Evolutionary conservation across 768 basidiomycete species (phyloP).

Genomic region (Hericium rajendrae): DNA sequence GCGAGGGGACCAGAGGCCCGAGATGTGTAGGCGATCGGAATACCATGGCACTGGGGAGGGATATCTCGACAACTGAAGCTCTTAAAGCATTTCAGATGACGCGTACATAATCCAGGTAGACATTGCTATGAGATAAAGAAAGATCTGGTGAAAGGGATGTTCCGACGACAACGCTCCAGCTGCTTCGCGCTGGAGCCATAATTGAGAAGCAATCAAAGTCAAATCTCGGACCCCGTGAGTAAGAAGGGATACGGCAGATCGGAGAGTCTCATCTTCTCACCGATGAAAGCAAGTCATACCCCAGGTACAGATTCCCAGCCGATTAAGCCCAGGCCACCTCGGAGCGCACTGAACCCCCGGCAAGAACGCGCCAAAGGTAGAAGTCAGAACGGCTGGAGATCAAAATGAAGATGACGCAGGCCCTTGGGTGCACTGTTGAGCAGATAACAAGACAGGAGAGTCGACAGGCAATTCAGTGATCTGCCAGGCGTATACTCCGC

Average conservation of each 20-base stretch:
- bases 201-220: constrained; percentile 1
- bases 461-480: not conserved
- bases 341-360: not conserved
- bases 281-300: not conserved
- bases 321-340: not conserved
- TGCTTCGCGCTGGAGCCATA: not conserved
- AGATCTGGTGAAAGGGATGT: not conserved
- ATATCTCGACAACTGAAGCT: not conserved
- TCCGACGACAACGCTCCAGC: constrained; percentile 1
- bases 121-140: not conserved
- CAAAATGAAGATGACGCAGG: not conserved
- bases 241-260: not conserved
- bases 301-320: not conserved
- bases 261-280: not conserved
- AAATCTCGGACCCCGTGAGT: not conserved
- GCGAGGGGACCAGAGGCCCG: constrained; percentile 48
- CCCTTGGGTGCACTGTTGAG: not conserved
- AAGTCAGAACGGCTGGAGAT: not conserved
- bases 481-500: not conserved
- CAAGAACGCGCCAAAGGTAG: not conserved
- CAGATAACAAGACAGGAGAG: not conserved
- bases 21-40: constrained; percentile 56
- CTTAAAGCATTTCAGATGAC: constrained; percentile 1
- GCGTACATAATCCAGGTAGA: constrained; percentile 3
- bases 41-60: constrained; percentile 30